Evolutionary conservation across 2,329 filamentous ascomycete species (phyloP).

Genomic region (Clarireedia homoeocarpa): DNA sequence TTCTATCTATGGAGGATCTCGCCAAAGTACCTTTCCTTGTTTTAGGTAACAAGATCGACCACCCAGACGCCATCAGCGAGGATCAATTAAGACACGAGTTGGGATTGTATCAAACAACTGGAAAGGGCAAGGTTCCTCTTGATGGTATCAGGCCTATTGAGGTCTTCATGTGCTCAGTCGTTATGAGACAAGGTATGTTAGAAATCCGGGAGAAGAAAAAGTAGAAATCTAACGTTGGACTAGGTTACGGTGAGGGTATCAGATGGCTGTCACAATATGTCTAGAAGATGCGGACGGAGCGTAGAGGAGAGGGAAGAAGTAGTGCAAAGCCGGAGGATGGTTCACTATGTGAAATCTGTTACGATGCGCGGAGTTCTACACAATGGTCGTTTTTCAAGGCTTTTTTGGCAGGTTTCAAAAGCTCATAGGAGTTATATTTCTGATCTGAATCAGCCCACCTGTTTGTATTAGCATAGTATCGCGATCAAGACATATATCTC

Average conservation of each 20-base stretch:
- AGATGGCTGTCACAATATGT: conserved; percentile 91
- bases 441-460: conserved; percentile 20
- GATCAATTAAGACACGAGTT: conserved; percentile 89
- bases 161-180: conserved; percentile 98
- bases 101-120: conserved; percentile 91
- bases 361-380: conserved; percentile 29
- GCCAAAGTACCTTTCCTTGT: conserved; percentile 92
- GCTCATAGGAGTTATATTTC: conserved; percentile 18
- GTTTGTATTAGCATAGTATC: conserved; percentile 27
- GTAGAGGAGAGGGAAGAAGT: background rate
- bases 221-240: conserved; percentile 3
- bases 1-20: conserved; percentile 94
- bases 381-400: conserved; percentile 26
- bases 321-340: conserved; percentile 7
- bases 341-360: conserved; percentile 19
- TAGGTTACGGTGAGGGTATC: conserved; percentile 81
- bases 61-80: conserved; percentile 90
- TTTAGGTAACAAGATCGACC: conserved; percentile 98
- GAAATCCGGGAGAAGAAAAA: conserved; percentile 11
- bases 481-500: conserved; percentile 25
- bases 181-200: conserved; percentile 81
- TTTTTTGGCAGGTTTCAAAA: conserved; percentile 17
- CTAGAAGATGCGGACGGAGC: conserved; percentile 37
- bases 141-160: conserved; percentile 93
- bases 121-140: conserved; percentile 87